These are phyloP conservation scores for Moniliophthora roreri DNA, from an alignment of 1,284 basidiomycete genomes.

Conservation along the genomic window DNA sequence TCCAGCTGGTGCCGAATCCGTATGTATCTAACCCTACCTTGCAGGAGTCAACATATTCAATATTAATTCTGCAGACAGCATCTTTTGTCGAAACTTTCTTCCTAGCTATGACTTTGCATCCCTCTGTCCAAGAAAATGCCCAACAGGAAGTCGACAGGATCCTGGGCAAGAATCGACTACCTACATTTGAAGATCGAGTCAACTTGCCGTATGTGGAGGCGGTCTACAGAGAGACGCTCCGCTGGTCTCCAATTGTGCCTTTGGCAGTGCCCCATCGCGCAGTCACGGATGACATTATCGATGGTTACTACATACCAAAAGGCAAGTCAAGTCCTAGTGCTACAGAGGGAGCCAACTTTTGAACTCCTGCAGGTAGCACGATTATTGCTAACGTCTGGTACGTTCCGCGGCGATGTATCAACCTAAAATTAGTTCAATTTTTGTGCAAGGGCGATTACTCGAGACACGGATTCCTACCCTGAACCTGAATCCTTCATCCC, in stretches of 20 bases:
- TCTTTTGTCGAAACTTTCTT: slow-evolving; percentile 37
- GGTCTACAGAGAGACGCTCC: slow-evolving; percentile 34
- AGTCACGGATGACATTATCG: slow-evolving; percentile 22
- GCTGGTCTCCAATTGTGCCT: slow-evolving; percentile 28
- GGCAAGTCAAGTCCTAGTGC: slow-evolving; percentile 11
- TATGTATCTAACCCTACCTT: slow-evolving; percentile 19
- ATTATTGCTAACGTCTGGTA: slow-evolving; percentile 28
- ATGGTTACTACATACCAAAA: slow-evolving; percentile 28
- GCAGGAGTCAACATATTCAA: background rate
- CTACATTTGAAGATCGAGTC: slow-evolving; percentile 33
- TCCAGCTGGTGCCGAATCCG: background rate
- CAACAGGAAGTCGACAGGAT: slow-evolving; percentile 35
- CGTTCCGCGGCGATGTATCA: background rate
- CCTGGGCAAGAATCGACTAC: slow-evolving; percentile 32
- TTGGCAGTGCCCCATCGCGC: slow-evolving; percentile 23
- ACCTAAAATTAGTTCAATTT: background rate
- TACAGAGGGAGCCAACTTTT: no score
- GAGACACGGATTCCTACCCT: slow-evolving; percentile 22
- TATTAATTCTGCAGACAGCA: no score
- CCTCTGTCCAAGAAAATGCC: slow-evolving; percentile 36
- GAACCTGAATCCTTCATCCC: slow-evolving; percentile 25
- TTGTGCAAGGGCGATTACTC: slow-evolving; percentile 25
- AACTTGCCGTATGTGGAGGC: slow-evolving; percentile 36
- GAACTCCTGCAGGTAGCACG: slow-evolving; percentile 16
- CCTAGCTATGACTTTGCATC: slow-evolving; percentile 40